Base-by-base conservation (phyloP, 2,329 filamentous ascomycete genomes). In the Albifimbria verrucaria region DNA sequence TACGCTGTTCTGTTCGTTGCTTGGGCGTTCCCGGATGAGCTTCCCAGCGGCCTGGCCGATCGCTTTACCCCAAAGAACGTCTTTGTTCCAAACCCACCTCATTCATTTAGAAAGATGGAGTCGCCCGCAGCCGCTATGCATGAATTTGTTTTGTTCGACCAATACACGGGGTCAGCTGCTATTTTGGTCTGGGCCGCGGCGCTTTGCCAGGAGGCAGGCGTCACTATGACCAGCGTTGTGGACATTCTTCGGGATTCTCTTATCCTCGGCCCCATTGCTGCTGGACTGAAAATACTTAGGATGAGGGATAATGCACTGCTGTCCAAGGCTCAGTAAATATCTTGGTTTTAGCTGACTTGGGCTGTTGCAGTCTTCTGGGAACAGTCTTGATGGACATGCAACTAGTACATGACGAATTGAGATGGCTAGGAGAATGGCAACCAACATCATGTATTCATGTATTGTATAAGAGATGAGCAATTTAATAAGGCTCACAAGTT, bases 91-190 rank as follows among this genome's bases (percentile, higher is more conserved):
- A 57, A 54, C 1, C 15, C 49, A 6, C 58, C 58, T 5, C 62
- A 64, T 48, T 55, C 60, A 0, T 51, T 51, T 17, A 24, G 45
- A 2, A 57, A 54, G 2, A 62, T 63, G 60, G 43, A 42, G 3
- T 59, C 57, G 1, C 49, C 61, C 5, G 58, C 52, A 3, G 39
- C 52, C 1, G 61, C 58, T 0, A 52, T 59, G 2, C 63, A 62
- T 12, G 59, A 61, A 12, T 64, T 64, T 36, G 48, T 66, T n/a
- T 50, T 53, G n/a, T 66, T 61, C 20, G 64, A 66, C n/a, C 41
- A 65, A 9, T 58, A 55, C 5, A 42, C 50, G 2, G 64, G 64
- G 0, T 60, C 61, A 20, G 23, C 53, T 1, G 59, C 59, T 0
- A 44, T 28, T 0, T 23, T 65, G 10, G 11, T 60, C 2, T 66